Base-by-base conservation (phyloP, 352 stramenopile species). In the Phytopythium litorale region DNA sequence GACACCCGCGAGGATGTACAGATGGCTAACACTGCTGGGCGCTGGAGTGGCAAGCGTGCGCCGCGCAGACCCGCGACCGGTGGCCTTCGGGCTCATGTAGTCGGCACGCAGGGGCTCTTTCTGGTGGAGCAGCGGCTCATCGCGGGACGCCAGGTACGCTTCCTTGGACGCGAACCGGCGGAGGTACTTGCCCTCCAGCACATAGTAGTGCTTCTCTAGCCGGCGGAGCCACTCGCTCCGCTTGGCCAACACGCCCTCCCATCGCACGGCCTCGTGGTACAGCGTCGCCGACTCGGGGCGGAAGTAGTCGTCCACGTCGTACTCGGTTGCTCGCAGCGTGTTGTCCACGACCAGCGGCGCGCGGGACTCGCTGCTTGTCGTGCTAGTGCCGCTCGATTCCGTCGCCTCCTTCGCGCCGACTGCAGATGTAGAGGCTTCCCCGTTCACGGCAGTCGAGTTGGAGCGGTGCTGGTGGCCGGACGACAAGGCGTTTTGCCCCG, bases 121-220 rank as follows among this genome's bases (percentile, higher is more conserved):
- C 52, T 81, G 66, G 23, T 85, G 76, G 30, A 95, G 62, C 15
- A 91, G 63, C 8, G 84, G 84, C 43, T 93, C 84, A 53, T 93
- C 84, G 12, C 81, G 76, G 28, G 86, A 91, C 12, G 84, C 71
- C 58, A 93, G 62, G 62, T 93, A 95, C 25, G 86, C 84, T 54
- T 92, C 84, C 70, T 95, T 95, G 9, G 86, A 93, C 6, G 84
- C 76, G 42, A 93, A 95, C 25, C 86, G 81, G 28, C 86, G 72
- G n/a, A 95, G 67, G 46, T 88, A 92, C 60, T 92, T 95, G 38
- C 84, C 85, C 60, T 93, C 81, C 28, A 96, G 60, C 40, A 96
- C 87, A 61, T 94, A 96, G 49, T 93, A 96, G 52, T 94, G 85
- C 32, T 89, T 88, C 52, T 96, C 87, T 50, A 92, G 62, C 35